These are phyloP conservation scores for Trichoderma reesei DNA, from an alignment of 495 filamentous ascomycete genomes.

Conservation along the genomic window DNA sequence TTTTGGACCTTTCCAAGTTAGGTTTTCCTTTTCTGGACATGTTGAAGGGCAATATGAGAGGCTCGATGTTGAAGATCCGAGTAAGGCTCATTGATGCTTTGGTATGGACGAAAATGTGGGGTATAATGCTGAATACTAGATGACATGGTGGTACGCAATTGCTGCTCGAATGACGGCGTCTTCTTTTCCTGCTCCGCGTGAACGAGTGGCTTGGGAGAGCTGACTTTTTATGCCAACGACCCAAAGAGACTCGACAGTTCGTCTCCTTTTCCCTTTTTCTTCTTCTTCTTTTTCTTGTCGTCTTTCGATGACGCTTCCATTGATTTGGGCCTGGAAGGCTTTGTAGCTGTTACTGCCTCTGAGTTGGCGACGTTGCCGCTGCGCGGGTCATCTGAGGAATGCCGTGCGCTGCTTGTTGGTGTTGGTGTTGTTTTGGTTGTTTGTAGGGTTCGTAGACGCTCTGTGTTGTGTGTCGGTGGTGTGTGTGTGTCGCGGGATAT, in stretches of 20 bases:
- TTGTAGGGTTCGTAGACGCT: no score
- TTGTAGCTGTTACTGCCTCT: not conserved
- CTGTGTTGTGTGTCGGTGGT: no score
- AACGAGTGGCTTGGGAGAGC: not conserved
- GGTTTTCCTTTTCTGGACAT: no score
- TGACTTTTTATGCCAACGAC: slow-evolving; percentile 13
- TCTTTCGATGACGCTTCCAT: slow-evolving; percentile 13
- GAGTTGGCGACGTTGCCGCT: not conserved
- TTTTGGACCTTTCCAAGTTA: no score
- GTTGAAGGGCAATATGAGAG: no score
- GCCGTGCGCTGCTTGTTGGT: not conserved
- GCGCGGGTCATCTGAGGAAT: not conserved
- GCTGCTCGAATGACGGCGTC: no score
- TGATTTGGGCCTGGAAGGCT: slow-evolving; percentile 17
- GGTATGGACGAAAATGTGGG: not conserved
- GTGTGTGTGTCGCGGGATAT: no score
- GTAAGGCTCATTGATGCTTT: no score
- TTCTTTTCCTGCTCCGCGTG: no score
- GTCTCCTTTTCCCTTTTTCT: slow-evolving; percentile 21
- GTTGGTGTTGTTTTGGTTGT: slow-evolving; percentile 10
- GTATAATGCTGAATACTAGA: no score
- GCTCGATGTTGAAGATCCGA: no score
- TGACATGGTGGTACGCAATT: no score
- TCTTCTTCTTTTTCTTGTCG: slow-evolving; percentile 20
- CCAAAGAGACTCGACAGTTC: slow-evolving; percentile 29